These are phyloP conservation scores for Mortierella antarctica DNA, from an alignment of 192 early-diverging fungal species.

Conservation along the genomic window DNA sequence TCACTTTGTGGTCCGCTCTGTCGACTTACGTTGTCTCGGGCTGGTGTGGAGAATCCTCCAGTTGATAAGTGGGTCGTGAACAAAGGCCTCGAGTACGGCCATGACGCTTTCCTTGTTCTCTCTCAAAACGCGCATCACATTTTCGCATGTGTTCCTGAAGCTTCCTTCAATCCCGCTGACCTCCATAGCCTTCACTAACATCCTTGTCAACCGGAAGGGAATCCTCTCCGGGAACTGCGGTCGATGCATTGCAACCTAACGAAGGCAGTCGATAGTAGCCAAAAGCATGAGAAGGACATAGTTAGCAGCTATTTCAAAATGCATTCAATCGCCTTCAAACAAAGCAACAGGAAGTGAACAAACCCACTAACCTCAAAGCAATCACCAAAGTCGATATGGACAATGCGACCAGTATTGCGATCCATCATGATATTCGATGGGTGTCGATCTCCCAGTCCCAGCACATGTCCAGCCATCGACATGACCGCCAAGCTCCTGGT, in stretches of 20 bases:
- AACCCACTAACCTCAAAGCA: slow-evolving; percentile 80
- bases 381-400: slow-evolving; percentile 98
- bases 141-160: slow-evolving; percentile 96
- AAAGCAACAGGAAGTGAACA: too few relatives aligned
- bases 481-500: slow-evolving; percentile 94
- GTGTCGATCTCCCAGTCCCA: slow-evolving; percentile 96
- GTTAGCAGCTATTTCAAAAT: neutral
- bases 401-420: slow-evolving; percentile 85
- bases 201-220: slow-evolving; percentile 97
- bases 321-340: too few relatives aligned
- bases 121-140: slow-evolving; percentile 94
- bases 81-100: slow-evolving; percentile 98
- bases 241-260: slow-evolving; percentile 89
- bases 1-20: neutral
- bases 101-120: slow-evolving; percentile 97
- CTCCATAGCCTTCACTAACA: slow-evolving; percentile 99
- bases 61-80: slow-evolving; percentile 95
- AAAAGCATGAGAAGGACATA: neutral
- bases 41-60: slow-evolving; percentile 79
- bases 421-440: slow-evolving; percentile 97
- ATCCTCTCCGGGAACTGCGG: slow-evolving; percentile 97
- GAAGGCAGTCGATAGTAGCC: too few relatives aligned
- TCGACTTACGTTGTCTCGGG: slow-evolving; percentile 42
- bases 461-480: slow-evolving; percentile 98
- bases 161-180: slow-evolving; percentile 95